Conservation (phyloP, 2,329 filamentous ascomycete species). For the Monilinia vaccinii-corymbosi region DNA sequence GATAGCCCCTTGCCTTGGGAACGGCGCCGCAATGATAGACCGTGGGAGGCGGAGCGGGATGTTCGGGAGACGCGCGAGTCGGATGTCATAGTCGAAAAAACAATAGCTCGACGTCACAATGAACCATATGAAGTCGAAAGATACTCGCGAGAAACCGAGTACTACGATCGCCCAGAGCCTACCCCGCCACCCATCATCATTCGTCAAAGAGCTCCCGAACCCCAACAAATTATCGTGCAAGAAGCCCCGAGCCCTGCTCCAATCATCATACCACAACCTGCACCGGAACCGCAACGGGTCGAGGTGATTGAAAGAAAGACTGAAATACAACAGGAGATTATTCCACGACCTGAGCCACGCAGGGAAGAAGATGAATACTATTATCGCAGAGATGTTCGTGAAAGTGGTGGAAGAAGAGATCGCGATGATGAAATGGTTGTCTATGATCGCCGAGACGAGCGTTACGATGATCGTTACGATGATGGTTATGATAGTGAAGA, state of each 20-base stretch:
- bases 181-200: conserved; percentile 46
- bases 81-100: conserved; percentile 17
- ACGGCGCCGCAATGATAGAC: conserved; percentile 15
- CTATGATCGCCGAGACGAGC: conserved; percentile 34
- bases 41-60: conserved; percentile 25
- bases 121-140: conserved; percentile 42
- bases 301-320: conserved; percentile 22
- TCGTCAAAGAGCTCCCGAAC: conserved; percentile 44
- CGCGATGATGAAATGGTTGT: conserved; percentile 23
- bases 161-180: conserved; percentile 45
- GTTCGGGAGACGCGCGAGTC: conserved; percentile 19
- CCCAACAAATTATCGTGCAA: conserved; percentile 52
- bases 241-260: conserved; percentile 46
- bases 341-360: conserved; percentile 20
- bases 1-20: conserved; percentile 27
- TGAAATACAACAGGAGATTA: conserved; percentile 19
- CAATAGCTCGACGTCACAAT: conserved; percentile 21
- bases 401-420: conserved; percentile 19
- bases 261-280: conserved; percentile 32
- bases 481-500: conserved; percentile 37
- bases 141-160: conserved; percentile 54
- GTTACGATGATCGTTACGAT: conserved; percentile 30
- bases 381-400: conserved; percentile 29
- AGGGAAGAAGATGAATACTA: conserved; percentile 30
- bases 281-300: conserved; percentile 19